Conservation (phyloP, 768 basidiomycete species). For the Glaciozyma martinii region DNA sequence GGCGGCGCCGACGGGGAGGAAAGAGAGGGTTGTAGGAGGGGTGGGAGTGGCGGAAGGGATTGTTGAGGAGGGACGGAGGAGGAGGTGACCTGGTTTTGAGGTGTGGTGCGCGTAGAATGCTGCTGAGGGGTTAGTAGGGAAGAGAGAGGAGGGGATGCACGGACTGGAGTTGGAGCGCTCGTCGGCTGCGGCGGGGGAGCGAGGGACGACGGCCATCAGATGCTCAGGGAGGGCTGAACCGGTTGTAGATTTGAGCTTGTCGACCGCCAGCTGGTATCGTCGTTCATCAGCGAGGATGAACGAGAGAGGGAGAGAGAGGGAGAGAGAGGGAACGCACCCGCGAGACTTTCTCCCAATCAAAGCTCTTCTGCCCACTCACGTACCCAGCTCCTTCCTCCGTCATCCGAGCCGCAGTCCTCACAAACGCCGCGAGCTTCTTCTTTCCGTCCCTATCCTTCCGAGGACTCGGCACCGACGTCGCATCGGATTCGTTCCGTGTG, state of each 20-base stretch:
- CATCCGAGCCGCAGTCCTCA: background rate
- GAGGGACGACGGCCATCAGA: background rate
- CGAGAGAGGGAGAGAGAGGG: background rate
- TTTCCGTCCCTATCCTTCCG: background rate
- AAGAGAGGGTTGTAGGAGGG: background rate
- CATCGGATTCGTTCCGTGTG: no score
- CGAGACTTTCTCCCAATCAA: conserved; percentile 4
- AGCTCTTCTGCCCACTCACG: background rate
- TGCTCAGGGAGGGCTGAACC: background rate
- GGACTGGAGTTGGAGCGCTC: background rate
- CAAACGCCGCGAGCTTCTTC: background rate
- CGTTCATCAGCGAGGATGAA: background rate
- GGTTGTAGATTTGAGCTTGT: background rate
- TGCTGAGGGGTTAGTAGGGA: background rate
- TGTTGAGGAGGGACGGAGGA: background rate
- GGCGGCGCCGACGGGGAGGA: background rate
- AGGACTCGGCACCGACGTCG: background rate
- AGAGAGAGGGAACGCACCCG: background rate
- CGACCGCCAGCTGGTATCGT: conserved; percentile 2
- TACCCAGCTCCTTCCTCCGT: background rate
- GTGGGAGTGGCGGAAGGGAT: background rate
- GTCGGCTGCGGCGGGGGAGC: background rate
- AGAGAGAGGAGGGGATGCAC: background rate
- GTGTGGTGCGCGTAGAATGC: background rate
- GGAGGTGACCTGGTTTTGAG: background rate